These are phyloP conservation scores for Auriscalpium microsporum DNA, from an alignment of 768 basidiomycete genomes.

Conservation along the genomic window DNA sequence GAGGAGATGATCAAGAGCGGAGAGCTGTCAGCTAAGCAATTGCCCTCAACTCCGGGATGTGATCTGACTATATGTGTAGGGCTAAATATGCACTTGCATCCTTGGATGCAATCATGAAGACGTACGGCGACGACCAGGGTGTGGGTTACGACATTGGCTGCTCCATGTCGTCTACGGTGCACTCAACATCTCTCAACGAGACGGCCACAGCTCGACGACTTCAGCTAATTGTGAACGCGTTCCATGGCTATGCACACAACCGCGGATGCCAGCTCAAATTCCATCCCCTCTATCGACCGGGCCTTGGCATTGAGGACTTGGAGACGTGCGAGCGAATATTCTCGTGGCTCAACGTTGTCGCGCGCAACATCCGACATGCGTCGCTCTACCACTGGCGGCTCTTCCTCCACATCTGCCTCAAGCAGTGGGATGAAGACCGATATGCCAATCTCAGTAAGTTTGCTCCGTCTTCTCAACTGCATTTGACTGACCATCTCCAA, in stretches of 20 bases:
- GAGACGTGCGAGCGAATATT: not conserved
- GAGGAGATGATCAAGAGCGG: not conserved
- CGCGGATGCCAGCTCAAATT: not conserved
- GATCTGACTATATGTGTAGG: too few species aligned
- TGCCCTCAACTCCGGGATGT: too few species aligned
- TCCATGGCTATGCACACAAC: not conserved
- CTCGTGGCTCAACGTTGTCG: not conserved
- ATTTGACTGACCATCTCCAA: too few species aligned
- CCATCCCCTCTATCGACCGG: not conserved
- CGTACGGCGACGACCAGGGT: not conserved
- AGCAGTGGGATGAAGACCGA: not conserved
- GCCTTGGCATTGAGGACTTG: not conserved
- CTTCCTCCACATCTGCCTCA: not conserved
- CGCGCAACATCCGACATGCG: not conserved
- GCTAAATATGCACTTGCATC: not conserved
- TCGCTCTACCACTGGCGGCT: not conserved
- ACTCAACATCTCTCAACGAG: not conserved
- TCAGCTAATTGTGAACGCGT: not conserved
- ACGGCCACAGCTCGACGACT: not conserved
- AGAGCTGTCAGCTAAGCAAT: too few species aligned
- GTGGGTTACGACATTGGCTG: slow-evolving; percentile 1
- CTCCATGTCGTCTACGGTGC: not conserved
- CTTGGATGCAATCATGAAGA: not conserved
- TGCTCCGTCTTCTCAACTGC: too few species aligned
- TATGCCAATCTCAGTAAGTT: not conserved